Evolutionary conservation across 2,329 filamentous ascomycete genomes (phyloP).

Genomic region (Talaromyces sp.): DNA sequence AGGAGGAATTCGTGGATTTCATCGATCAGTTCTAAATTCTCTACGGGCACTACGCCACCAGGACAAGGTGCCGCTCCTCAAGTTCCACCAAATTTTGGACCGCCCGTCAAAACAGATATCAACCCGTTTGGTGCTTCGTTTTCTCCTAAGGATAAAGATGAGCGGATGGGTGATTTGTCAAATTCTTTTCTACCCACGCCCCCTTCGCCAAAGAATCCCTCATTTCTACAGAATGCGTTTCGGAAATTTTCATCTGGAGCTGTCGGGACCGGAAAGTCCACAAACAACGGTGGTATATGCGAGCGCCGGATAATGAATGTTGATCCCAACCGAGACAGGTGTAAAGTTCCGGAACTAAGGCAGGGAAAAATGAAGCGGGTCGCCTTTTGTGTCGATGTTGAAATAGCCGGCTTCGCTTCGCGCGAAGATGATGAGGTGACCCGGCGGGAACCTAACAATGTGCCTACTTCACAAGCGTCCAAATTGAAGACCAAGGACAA

Average conservation of each 20-base stretch:
- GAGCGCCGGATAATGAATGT: constrained; percentile 80
- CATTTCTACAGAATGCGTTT: constrained; percentile 74
- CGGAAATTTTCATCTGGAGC: constrained; percentile 67
- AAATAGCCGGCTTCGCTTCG: constrained; percentile 82
- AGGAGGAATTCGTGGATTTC: constrained; percentile 85
- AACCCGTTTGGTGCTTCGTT: constrained; percentile 44
- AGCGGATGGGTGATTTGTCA: constrained; percentile 28
- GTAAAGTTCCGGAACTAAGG: constrained; percentile 71
- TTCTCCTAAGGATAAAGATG: constrained; percentile 41
- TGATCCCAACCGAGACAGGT: constrained; percentile 72
- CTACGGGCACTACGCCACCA: constrained; percentile 48
- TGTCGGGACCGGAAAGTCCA: constrained; percentile 48
- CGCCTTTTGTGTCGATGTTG: constrained; percentile 93
- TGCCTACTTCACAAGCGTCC: constrained; percentile 3
- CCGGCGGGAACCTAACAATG: neutral
- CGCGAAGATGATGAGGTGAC: constrained; percentile 58
- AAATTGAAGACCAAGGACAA: constrained; percentile 55
- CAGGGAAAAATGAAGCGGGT: constrained; percentile 78
- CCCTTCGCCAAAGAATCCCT: constrained; percentile 66
- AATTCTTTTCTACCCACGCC: constrained; percentile 43
- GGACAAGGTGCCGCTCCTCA: constrained; percentile 28
- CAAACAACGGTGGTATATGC: constrained; percentile 64
- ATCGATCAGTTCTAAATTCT: constrained; percentile 89
- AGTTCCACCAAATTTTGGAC: constrained; percentile 26
- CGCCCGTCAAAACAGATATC: constrained; percentile 34